Conservation (phyloP, 805 yeast species). For the Saturnispora sanitii region DNA sequence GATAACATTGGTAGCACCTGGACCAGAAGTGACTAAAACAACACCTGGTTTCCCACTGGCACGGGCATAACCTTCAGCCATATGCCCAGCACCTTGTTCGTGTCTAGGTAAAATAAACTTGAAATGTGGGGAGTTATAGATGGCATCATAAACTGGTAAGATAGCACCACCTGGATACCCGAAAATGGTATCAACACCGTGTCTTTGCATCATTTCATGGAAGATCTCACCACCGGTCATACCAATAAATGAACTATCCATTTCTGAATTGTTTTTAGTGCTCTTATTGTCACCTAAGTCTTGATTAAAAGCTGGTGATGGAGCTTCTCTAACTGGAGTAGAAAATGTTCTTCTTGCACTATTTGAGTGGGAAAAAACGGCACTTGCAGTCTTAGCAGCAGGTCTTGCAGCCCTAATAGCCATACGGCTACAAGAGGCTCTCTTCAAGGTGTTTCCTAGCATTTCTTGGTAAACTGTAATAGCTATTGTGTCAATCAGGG, state of each 20-base stretch:
- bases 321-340: conserved; percentile 13
- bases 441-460: no score
- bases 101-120: conserved; percentile 89
- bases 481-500: no score
- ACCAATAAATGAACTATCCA: conserved; percentile 86
- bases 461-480: no score
- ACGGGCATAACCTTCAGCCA: conserved; percentile 98
- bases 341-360: conserved; percentile 9
- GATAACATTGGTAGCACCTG: conserved; percentile 96
- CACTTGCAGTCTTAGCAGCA: no score
- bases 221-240: conserved; percentile 97
- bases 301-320: conserved; percentile 17
- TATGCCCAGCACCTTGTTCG: conserved; percentile 99
- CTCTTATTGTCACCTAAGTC: not conserved
- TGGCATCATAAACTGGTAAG: conserved; percentile 95
- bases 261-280: conserved; percentile 8
- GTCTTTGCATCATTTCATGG: conserved; percentile 97
- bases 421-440: no score
- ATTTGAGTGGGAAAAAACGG: no score
- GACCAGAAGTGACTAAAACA: conserved; percentile 97
- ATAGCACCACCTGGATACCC: conserved; percentile 99
- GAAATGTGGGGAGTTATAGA: conserved; percentile 81
- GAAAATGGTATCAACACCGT: conserved; percentile 88
- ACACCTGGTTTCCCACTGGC: conserved; percentile 96
- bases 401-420: no score